These are phyloP conservation scores for Russula emetica DNA, from an alignment of 768 basidiomycete species.

Conservation along the genomic window DNA sequence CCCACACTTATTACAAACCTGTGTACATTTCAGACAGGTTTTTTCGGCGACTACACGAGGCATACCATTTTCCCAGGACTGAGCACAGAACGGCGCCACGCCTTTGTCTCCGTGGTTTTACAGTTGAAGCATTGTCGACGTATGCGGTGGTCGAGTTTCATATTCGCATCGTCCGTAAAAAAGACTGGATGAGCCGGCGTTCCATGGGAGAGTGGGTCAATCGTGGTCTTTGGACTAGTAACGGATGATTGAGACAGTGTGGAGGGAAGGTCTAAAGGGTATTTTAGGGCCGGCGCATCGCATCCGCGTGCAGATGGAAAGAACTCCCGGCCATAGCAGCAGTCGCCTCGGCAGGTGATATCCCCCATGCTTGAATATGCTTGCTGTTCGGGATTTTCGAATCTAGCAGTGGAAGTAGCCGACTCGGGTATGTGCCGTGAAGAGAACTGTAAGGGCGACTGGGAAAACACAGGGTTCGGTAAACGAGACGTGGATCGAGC, in stretches of 20 bases:
- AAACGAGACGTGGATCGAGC: neutral
- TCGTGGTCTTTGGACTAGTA: neutral
- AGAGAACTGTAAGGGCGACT: neutral
- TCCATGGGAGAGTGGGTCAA: neutral
- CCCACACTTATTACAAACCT: conserved; percentile 57
- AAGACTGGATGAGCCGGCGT: neutral
- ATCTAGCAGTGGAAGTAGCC: neutral
- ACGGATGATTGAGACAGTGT: neutral
- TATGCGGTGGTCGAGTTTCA: conserved; percentile 70
- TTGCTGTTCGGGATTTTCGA: neutral
- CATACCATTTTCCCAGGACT: conserved; percentile 69
- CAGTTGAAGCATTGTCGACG: conserved; percentile 78
- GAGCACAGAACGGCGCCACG: conserved; percentile 71
- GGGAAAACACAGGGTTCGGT: neutral
- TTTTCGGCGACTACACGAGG: neutral
- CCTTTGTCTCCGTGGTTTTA: conserved; percentile 73
- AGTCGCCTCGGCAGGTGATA: neutral
- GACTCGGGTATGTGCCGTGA: conserved; percentile 3
- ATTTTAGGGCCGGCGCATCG: neutral
- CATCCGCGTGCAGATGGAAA: neutral
- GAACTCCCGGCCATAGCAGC: neutral
- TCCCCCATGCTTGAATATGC: neutral
- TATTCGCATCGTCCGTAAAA: conserved; percentile 71
- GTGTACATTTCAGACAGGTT: neutral
- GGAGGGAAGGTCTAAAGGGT: neutral